These are phyloP conservation scores for Pseudohalonectria lignicola DNA, from an alignment of 2,329 filamentous ascomycete genomes.

Conservation along the genomic window DNA sequence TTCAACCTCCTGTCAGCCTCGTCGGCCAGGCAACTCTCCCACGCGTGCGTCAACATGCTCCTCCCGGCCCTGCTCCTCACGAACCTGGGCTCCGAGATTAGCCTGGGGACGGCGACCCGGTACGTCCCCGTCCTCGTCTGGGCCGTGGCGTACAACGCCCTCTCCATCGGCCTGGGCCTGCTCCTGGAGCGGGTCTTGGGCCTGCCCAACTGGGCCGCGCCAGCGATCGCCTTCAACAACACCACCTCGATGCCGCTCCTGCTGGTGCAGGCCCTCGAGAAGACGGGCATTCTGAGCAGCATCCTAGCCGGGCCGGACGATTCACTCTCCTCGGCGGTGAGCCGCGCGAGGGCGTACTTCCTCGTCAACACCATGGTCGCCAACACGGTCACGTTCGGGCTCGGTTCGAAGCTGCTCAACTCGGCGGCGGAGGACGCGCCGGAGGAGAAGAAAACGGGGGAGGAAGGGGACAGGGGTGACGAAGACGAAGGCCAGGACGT, in stretches of 20 bases:
- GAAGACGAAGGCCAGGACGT: slow-evolving; percentile 1
- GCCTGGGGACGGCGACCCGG: slow-evolving; percentile 20
- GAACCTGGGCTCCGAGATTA: slow-evolving; percentile 30
- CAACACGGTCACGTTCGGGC: slow-evolving; percentile 52
- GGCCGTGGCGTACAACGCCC: slow-evolving; percentile 25
- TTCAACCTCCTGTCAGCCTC: slow-evolving; percentile 23
- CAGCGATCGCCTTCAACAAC: slow-evolving; percentile 37
- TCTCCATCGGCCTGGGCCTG: slow-evolving; percentile 28
- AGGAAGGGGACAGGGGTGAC: slow-evolving; percentile 10
- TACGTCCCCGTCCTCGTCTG: slow-evolving; percentile 28
- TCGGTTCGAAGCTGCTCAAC: slow-evolving; percentile 49
- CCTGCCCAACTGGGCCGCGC: slow-evolving; percentile 33
- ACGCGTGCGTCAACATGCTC: slow-evolving; percentile 34
- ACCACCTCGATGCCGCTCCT: slow-evolving; percentile 34
- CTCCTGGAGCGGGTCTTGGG: slow-evolving; percentile 21
- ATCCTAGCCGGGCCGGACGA: slow-evolving; percentile 27
- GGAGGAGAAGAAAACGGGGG: slow-evolving; percentile 17
- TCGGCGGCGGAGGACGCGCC: slow-evolving; percentile 20
- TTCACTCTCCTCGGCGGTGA: slow-evolving; percentile 35
- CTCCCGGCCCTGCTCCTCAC: slow-evolving; percentile 33
- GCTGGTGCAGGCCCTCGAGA: slow-evolving; percentile 27
- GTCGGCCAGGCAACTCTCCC: slow-evolving; percentile 29
- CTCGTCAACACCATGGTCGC: slow-evolving; percentile 53
- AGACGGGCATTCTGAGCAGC: slow-evolving; percentile 42
- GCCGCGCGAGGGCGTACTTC: slow-evolving; percentile 54